A percentile compares a stretch with the other conserved stretches of the same genome.
Conservation (phyloP, 176 grass and related monocot species). For the Pontederia crassipes region DNA sequence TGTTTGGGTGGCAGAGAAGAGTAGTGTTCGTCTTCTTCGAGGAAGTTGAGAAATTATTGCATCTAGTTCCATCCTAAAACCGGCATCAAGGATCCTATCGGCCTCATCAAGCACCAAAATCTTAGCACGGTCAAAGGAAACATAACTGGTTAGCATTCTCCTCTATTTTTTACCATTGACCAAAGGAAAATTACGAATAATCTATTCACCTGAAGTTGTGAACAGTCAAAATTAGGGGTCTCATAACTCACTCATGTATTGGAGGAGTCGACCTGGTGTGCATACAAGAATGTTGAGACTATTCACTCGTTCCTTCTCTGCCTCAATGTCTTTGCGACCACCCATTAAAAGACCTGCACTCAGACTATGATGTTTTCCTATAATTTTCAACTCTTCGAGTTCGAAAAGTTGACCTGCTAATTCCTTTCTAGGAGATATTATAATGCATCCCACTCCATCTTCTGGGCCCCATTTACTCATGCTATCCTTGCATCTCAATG, state of each 20-base stretch:
- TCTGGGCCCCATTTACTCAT: slow-evolving; percentile 41
- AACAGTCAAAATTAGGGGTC: slow-evolving; percentile 84
- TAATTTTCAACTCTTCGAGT: slow-evolving; percentile 43
- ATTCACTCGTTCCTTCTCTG: slow-evolving; percentile 65
- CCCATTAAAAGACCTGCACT: slow-evolving; percentile 68
- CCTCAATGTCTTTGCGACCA: slow-evolving; percentile 55
- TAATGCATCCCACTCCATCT: slow-evolving; percentile 72
- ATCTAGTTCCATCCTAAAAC: slow-evolving; percentile 61
- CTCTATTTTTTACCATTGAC: neutral
- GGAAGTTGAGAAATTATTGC: slow-evolving; percentile 68
- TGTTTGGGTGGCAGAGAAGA: slow-evolving; percentile 92
- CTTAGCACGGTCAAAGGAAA: slow-evolving; percentile 17
- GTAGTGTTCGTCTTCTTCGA: slow-evolving; percentile 59
- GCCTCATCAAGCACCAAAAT: slow-evolving; percentile 93
- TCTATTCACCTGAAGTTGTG: slow-evolving; percentile 70
- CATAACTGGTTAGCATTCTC: neutral
- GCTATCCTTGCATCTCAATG: slow-evolving; percentile 73
- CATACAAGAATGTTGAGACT: slow-evolving; percentile 76
- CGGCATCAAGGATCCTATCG: slow-evolving; percentile 77
- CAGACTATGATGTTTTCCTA: slow-evolving; percentile 46
- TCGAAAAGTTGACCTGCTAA: slow-evolving; percentile 80
- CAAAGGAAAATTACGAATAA: slow-evolving; percentile 20
- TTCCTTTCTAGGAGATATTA: slow-evolving; percentile 75
- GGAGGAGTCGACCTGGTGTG: slow-evolving; percentile 82
- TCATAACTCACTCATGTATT: slow-evolving; percentile 81